Base-by-base conservation (phyloP, 768 basidiomycete species). In the Rhizopogon rudus region DNA sequence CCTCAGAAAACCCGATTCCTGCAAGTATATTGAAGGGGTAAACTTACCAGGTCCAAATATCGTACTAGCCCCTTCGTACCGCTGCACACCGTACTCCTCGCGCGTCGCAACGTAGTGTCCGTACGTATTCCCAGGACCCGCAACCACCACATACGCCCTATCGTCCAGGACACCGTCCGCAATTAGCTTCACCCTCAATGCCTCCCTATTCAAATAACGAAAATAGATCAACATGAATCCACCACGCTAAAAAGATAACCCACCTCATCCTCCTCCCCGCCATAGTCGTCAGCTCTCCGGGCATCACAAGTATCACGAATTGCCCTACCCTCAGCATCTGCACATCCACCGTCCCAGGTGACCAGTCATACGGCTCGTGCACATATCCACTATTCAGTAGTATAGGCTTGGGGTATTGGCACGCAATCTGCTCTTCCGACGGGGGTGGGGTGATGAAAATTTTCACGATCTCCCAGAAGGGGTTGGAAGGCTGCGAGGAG, bases 271-370 rank as follows among this genome's bases (percentile, higher is more conserved):
- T 79, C 57, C 90, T 73, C 13, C 89, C 89, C 40, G 87, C 77
- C 90, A 91, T 91, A 3, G 90, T 92, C 5, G 89, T 91, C 55
- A 89, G 68, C 67, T 92, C 90, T 31, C 87, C 87, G 16, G 88
- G 87, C 63, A 90, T 80, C 60, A 89, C 77, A 55, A 89, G 74
- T 67, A 90, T 83, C 52, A 90, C 85, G 57, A 90, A 77, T 56
- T 88, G 84, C 40, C 90, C 90, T 35, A 86, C 77, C 40, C 88
- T 87, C 53, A 90, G 72, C 75, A 90, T 84, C 71, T 91, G 90
- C 45, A 90, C 75, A 62, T 88, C 82, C 44, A 91, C 88, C 1
- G 81, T 86, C 63, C 76, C 78, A 1, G 87, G 84, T 9, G 85
- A 77, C 91, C 90, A 91, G 53, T 81, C 76, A 64, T 92, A 91